Evolutionary conservation across 495 filamentous ascomycete species (phyloP), one percentile per base, ranked within the genome.

Genomic region (Talaromyces trachyspermus): DNA sequence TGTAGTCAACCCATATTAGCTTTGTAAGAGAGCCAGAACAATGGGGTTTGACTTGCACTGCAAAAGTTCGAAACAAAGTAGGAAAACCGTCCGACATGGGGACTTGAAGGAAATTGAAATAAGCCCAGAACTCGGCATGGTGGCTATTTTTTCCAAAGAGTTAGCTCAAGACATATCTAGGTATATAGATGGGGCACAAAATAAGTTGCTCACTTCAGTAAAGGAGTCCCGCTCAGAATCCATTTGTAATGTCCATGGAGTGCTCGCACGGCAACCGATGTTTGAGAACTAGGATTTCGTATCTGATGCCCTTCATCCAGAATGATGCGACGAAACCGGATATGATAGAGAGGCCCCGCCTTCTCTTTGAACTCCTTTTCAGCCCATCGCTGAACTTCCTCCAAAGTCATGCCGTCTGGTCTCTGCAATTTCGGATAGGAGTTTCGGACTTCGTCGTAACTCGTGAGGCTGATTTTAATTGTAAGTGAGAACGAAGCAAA

Each of bases 221-320:
- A 54, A 0, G 80, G 83, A 0, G 83, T 87, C 1, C 80, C 83
- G 10, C 62, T 75, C 0, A 88, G 25, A 1, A 72, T 63, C 83
- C 84, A 88, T 27, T 75, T 71, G 47, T 75, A 64, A 10, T 69
- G 60, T 1, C 68, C 75, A 35, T 61, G 65, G 0, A 89, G 56
- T 3, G 59, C 68, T 7, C 73, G 58, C 46, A 81, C 80, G 3
- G 79, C 77, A 1, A 72, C 59, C 0, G 72, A 76, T 3, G 74
- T 77, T 32, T 60, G 55, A 0, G 57, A 53, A 4, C 55, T 39
- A 18, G 66, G 58, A 49, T 86, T 86, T 40, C 83, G 85, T 55
- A 87, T 87, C 0, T 54, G 52, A 45, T 84, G 80, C 0, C 72
- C 77, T 53, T 66, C 63, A 46, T 84, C 80, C 0, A 83, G 65